Base-by-base conservation (phyloP, 805 yeast species). In the Candida anglica region DNA sequence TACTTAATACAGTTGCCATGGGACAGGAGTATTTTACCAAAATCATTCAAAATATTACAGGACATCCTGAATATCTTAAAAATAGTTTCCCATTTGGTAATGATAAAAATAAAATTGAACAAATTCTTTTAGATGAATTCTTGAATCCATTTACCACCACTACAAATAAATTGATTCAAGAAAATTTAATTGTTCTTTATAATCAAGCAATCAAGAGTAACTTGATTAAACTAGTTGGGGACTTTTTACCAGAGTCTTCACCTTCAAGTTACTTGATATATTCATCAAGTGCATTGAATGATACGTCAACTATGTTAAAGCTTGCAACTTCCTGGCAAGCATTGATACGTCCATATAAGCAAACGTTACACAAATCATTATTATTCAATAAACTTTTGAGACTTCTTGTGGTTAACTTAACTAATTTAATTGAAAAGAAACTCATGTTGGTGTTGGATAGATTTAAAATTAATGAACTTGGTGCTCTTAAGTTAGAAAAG, bases 401-500 rank as follows among this genome's bases (percentile, higher is more conserved):
- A 4, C 56, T 71, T 3, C 63, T 79, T 3, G 80, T 84, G 5
- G 58, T 70, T 3, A 63, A 73, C 28, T 49, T 86, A 17, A 77
- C 87, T 2, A 62, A 62, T 15, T 45, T 73, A 13, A 48, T 87
- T 3, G 95, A 86, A 48, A 70, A 74, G 41, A 79, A 79, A 46
- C 63, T 91, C 19, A 75, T 91, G 78, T 44, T 68, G 3, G 65
- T 85, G 29, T 75, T 81, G 30, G 74, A 76, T 33, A 77, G 75
- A 43, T 63, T 53, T 42, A 55, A 51, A 32, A 76, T 87, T 39
- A 88, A 86, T 50, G 94, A 85, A 46, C 59, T 85, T 26, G 98
- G 97, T 1, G 79, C 94, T 0, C 71, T 87, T 14, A 83, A 80
- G 43, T 63, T 93, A 32, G 98, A 93, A 43, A 77, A 85, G 39